Evolutionary conservation across 768 basidiomycete species (phyloP).

Genomic region (Amanita thiersii): DNA sequence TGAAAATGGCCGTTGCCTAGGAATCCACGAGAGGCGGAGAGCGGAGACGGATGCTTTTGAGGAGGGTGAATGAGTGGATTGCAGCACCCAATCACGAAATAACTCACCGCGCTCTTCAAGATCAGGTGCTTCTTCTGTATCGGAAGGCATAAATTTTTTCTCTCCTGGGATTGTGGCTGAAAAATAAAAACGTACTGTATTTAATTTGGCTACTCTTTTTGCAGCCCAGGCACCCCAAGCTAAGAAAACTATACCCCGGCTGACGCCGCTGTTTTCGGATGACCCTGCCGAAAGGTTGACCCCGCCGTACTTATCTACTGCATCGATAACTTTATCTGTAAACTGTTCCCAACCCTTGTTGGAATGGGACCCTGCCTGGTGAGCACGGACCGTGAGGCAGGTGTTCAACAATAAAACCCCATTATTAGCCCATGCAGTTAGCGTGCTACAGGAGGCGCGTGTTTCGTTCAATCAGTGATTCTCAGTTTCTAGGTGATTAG

Average conservation of each 20-base stretch:
- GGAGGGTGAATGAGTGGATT: conserved; percentile 8
- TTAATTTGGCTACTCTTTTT: conserved; percentile 72
- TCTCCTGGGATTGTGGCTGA: not conserved
- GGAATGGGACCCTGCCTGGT: conserved; percentile 71
- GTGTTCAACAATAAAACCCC: conserved; percentile 92
- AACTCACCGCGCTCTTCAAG: conserved; percentile 63
- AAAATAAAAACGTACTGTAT: conserved; percentile 42
- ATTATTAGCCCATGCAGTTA: conserved; percentile 72
- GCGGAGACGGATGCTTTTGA: conserved; percentile 75
- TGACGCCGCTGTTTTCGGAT: conserved; percentile 34
- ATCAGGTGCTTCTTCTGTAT: conserved; percentile 71
- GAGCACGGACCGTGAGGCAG: conserved; percentile 80
- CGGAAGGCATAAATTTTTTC: not conserved
- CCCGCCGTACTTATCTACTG: conserved; percentile 71
- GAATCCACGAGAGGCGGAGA: conserved; percentile 74
- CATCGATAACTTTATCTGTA: conserved; percentile 71
- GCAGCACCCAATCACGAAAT: conserved; percentile 8
- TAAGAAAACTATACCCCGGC: conserved; percentile 71
- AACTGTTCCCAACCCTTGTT: conserved; percentile 89
- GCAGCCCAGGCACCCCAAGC: conserved; percentile 88
- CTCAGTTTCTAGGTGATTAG: conserved; percentile 6
- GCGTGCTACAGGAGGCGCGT: conserved; percentile 42
- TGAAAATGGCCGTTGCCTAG: conserved; percentile 86
- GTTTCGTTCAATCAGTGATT: conserved; percentile 5
- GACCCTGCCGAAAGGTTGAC: conserved; percentile 43